Conservation (phyloP, 1,284 basidiomycete genomes). For the Tylopilus sp. region DNA sequence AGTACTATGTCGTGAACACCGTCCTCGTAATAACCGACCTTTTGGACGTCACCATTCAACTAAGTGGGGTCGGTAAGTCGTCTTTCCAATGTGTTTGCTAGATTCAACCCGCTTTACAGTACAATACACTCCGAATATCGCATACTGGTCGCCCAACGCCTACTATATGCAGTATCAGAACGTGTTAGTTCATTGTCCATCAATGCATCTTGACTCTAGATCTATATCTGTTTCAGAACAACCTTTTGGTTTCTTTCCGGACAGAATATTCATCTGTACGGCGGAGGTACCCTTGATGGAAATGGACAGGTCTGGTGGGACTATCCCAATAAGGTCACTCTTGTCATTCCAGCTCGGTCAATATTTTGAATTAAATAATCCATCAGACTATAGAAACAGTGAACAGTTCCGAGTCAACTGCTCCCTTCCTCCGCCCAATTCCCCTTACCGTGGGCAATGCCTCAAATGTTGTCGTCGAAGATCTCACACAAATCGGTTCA, state of each 20-base stretch:
- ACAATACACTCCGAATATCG: conserved; percentile 56
- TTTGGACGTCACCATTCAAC: conserved; percentile 51
- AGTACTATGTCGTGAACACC: conserved; percentile 53
- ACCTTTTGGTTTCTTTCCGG: conserved; percentile 62
- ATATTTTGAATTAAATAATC: conserved; percentile 18
- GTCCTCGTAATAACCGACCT: conserved; percentile 52
- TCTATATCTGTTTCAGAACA: conserved; percentile 44
- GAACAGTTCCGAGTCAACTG: conserved; percentile 36
- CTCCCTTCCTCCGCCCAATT: conserved; percentile 58
- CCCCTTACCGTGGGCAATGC: conserved; percentile 59
- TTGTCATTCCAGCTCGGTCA: conserved; percentile 12
- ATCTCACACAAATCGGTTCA: conserved; percentile 49
- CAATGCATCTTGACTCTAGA: neutral
- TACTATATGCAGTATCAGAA: conserved; percentile 55
- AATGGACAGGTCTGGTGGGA: conserved; percentile 56
- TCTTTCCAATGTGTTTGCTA: neutral
- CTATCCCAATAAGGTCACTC: conserved; percentile 28
- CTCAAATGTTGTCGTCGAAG: conserved; percentile 54
- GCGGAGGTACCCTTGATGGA: conserved; percentile 53
- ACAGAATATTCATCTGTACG: conserved; percentile 55
- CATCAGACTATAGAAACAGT: conserved; percentile 30
- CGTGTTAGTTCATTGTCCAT: conserved; percentile 44
- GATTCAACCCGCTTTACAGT: conserved; percentile 25
- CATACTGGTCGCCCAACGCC: conserved; percentile 57
- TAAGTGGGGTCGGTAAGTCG: conserved; percentile 47